Base-by-base conservation (phyloP, 2,329 filamentous ascomycete genomes). In the Thielaviopsis punctulata region DNA sequence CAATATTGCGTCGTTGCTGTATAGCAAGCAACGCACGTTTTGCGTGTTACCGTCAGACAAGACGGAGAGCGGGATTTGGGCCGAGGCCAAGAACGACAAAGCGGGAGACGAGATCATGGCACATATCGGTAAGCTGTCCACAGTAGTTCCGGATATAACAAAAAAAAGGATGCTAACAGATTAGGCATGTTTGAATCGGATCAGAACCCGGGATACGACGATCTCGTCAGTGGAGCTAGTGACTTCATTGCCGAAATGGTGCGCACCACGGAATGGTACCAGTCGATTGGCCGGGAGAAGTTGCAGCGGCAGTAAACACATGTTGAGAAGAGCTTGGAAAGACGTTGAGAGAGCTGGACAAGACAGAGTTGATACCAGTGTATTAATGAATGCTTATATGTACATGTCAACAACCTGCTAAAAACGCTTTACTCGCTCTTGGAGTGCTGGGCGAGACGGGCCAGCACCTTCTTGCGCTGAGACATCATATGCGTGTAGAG, bases 401-500 rank as follows among this genome's bases (percentile, higher is more conserved):
- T 36, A 80, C 49, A 69, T 73, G 50, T 66, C 71, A 36, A 15
- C 30, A 36, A 36, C 30, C 6, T 36, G 4, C n/a, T 36, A 4
- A n/a, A 12, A 36, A 15, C 4, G 30, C 30, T 36, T 49, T 54
- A 55, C 25, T 55, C 53, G n/a, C 33, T 72, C 46, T 61, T 57
- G 36, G 47, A 60, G 47, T 68, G 62, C 24, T 64, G 60, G 8
- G 45, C 49, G 21, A 55, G 49, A 18, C 53, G 53, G 27, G 49
- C 53, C 23, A 52, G 46, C 51, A 90, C 78, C 75, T 87, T 94
- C 58, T 78, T 75, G 59, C 90, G 75, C 74, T 98, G 92, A 56
- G 75, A 73, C 73, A 96, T 86, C 92, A 98, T 96, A 67, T 98
- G 85, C 21, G 85, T 87, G 64, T 92, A 96, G 54, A 96, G 68